These are phyloP conservation scores for Candida neerlandica DNA, from an alignment of 1,139 yeast species.

Conservation along the genomic window DNA sequence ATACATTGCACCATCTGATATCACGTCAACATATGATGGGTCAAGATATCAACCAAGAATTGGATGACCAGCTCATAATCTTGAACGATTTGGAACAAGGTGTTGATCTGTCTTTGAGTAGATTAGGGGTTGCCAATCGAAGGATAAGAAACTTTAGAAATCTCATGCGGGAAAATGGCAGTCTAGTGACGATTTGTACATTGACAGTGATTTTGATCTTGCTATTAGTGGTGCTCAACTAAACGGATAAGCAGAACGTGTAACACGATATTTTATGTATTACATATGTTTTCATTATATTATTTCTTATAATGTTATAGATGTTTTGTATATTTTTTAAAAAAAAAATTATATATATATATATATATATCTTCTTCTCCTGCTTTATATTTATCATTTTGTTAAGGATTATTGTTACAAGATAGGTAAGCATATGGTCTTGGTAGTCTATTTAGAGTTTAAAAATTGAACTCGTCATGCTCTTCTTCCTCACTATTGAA, in stretches of 20 bases:
- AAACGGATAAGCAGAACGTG: slow-evolving; percentile 1
- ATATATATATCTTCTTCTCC: not conserved
- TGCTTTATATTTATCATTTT: no score
- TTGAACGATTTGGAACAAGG: slow-evolving; percentile 72
- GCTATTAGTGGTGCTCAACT: slow-evolving; percentile 61
- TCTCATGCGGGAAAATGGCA: slow-evolving; percentile 68
- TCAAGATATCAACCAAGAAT: slow-evolving; percentile 61
- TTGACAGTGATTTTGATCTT: slow-evolving; percentile 61
- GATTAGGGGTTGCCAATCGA: slow-evolving; percentile 56
- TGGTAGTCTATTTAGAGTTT: slow-evolving; percentile 6
- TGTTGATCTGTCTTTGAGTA: slow-evolving; percentile 55
- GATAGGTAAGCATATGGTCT: not conserved
- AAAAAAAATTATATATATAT: no score
- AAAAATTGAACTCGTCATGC: slow-evolving; percentile 55
- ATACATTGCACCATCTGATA: slow-evolving; percentile 59
- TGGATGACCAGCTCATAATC: slow-evolving; percentile 68
- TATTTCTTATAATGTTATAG: not conserved
- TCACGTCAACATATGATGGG: slow-evolving; percentile 69
- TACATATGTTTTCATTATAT: not conserved
- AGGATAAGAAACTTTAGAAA: slow-evolving; percentile 57
- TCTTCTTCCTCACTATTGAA: slow-evolving; percentile 60
- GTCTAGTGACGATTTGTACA: slow-evolving; percentile 68
- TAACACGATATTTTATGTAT: not conserved
- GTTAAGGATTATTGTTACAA: no score
- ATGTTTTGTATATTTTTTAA: not conserved